Base-by-base conservation (phyloP, 1,139 yeast genomes). In the Eremothecium cymbalariae region DNA sequence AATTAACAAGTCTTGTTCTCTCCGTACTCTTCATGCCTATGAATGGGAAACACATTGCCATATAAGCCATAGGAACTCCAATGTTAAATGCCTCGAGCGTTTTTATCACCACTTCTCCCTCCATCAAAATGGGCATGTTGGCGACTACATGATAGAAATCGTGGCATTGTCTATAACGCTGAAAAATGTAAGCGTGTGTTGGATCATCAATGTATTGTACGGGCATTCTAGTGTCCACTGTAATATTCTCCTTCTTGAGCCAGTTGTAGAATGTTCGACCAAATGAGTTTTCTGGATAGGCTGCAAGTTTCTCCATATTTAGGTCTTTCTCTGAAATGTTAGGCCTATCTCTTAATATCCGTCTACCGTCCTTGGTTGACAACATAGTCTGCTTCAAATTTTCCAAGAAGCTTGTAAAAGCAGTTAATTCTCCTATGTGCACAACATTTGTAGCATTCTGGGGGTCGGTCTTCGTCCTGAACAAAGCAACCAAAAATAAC, bases 91-190 rank as follows among this genome's bases (percentile, higher is more conserved):
- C 94, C 59, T 90, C 99, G 48, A 93, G 76, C 18, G 88, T 82
- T 59, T 90, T 90, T 17, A 90, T 82, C 0, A 95, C 85, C 33
- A 90, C 81, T 55, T 90, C 99, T 12, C 98, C 99, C 53, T 90
- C 98, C 47, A 93, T 75, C 26, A 83, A 79, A 28, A 88, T 83
- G 0, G 97, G 97, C 34, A 85, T 67, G 6, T 94, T 93, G 0
- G 94, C 81, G 25, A 90, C 68, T 2, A 97, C 85, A 57, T 90
- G 99, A 54, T 86, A 90, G 51, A 90, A 90, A 57, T 90, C 99
- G 51, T 90, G 99, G 54, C 96, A 88, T 55, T 90, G 97, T 34
- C 99, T 72, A 58, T 90, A 90, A 45, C 98, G 64, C 56, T 86
- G 94, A 67, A 77, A 85, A 12, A 90, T 81, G 52, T 81, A 90